Evolutionary conservation across 768 basidiomycete species (phyloP).

Genomic region (Gloeopeniophorella convolvens): DNA sequence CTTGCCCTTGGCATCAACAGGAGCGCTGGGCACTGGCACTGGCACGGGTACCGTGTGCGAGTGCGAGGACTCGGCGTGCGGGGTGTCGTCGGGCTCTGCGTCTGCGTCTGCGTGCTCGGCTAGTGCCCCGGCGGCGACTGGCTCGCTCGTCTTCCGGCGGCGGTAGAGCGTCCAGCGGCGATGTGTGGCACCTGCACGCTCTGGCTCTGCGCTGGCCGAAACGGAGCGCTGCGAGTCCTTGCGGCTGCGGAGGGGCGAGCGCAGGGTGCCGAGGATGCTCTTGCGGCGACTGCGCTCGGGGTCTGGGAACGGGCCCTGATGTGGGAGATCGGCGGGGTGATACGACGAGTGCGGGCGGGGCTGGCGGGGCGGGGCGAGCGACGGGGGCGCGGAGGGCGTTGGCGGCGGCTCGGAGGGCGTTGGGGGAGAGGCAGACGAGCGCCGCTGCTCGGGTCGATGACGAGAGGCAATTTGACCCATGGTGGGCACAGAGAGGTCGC

Average conservation of each 20-base stretch:
- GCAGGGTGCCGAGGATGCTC: slow-evolving; percentile 12
- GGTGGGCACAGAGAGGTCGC: neutral
- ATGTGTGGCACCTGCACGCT: neutral
- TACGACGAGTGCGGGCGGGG: neutral
- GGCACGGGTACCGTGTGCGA: neutral
- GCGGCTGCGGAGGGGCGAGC: slow-evolving; percentile 4
- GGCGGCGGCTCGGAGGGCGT: neutral
- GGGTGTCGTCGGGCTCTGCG: neutral
- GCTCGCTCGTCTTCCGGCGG: slow-evolving; percentile 6
- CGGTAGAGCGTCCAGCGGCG: slow-evolving; percentile 10
- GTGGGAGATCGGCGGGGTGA: slow-evolving; percentile 11
- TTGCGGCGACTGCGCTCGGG: slow-evolving; percentile 3
- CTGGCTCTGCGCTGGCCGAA: neutral
- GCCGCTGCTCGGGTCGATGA: slow-evolving; percentile 2
- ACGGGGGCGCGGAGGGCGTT: neutral
- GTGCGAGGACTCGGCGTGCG: neutral
- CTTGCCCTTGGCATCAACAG: neutral
- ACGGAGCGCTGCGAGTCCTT: neutral
- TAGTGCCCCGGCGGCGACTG: neutral
- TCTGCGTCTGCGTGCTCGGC: neutral
- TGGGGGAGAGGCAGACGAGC: neutral
- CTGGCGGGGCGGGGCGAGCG: neutral
- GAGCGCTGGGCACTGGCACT: too few species aligned
- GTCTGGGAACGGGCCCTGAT: slow-evolving; percentile 5
- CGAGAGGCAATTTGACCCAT: slow-evolving; percentile 15